Conservation (phyloP, 2,329 filamentous ascomycete genomes). For the Ceratocystis smalleyi region DNA sequence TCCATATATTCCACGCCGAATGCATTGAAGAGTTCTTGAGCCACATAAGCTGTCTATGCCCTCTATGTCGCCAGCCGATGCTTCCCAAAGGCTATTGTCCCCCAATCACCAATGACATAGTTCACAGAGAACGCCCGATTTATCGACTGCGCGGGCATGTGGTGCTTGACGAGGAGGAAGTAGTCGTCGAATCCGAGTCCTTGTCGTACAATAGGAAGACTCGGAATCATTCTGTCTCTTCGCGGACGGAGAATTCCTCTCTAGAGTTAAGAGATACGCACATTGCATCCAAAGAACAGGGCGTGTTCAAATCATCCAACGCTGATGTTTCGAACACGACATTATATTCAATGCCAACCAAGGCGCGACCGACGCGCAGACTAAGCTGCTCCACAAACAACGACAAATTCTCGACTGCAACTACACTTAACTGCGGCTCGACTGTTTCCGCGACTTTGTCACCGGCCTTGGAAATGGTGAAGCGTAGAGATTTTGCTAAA, state of each 20-base stretch:
- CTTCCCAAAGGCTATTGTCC: constrained; percentile 54
- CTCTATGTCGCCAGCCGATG: constrained; percentile 74
- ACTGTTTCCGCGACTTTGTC: background rate
- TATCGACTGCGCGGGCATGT: constrained; percentile 42
- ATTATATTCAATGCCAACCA: background rate
- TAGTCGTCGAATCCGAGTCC: background rate
- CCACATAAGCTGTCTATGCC: constrained; percentile 70
- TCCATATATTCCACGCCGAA: constrained; percentile 83
- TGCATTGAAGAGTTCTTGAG: constrained; percentile 79
- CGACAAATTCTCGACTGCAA: constrained; percentile 33
- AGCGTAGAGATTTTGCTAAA: background rate
- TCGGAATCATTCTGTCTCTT: background rate
- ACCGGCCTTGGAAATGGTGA: background rate
- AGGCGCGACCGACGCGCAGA: background rate
- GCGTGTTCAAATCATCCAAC: background rate
- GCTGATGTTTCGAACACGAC: background rate
- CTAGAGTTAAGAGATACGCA: background rate
- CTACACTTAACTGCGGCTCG: constrained; percentile 26
- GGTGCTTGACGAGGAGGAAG: constrained; percentile 27
- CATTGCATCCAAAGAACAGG: background rate
- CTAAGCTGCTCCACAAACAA: background rate
- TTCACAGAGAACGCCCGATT: constrained; percentile 60
- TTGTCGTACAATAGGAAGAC: background rate
- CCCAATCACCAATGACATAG: constrained; percentile 70
- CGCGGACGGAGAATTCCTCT: background rate